Base-by-base conservation (phyloP, 139 green algal genomes). In the Closterium sp. region DNA sequence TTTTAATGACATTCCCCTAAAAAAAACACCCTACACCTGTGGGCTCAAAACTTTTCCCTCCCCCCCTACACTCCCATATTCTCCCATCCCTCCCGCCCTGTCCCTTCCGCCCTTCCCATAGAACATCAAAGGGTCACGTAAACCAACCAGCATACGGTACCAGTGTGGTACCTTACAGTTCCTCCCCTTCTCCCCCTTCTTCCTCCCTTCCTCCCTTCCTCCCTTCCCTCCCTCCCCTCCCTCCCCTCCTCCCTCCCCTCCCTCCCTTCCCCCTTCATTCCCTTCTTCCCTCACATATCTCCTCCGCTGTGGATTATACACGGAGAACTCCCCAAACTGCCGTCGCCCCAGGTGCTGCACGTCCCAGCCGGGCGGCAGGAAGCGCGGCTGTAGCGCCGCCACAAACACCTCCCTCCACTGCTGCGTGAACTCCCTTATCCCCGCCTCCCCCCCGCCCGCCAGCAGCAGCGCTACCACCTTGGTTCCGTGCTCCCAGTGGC, bases 371-470 rank as follows among this genome's bases (percentile, higher is more conserved):
- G 45, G 22, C n/a, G 92, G 92, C 45, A 94, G 42, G 28, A 91
- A 94, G 32, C 31, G 62, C 30, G 92, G 89, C 32, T 89, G 45
- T 28, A 94, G 34, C 32, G 92, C 89, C 34, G 22, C 85, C 11
- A 94, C 92, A 93, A 94, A 94, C 32, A 29, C 50, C 34, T 89
- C 42, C n/a, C 92, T 79, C 92, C 92, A 94, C 27, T 50, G 50
- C 31, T 90, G 92, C 45, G 90, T 87, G 85, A 94, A 94, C 31
- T 45, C 73, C 10, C 92, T 89, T 24, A 94, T 38, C 29, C 29
- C 89, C 11, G 90, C 92, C 70, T 94, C 92, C 24, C 92, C 92
- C 2, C 92, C 92, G 9, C 38, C 28, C n/a, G 9, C 50, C 89
- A 89, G 32, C 86, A 94, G 27, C 24, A 90, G 24, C 62, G 45